Percentiles rank a stretch among this genome's conserved stretches.
These are phyloP conservation scores for Lasiodiplodia hormozganensis DNA, from an alignment of 2,329 filamentous ascomycete species.

Conservation along the genomic window DNA sequence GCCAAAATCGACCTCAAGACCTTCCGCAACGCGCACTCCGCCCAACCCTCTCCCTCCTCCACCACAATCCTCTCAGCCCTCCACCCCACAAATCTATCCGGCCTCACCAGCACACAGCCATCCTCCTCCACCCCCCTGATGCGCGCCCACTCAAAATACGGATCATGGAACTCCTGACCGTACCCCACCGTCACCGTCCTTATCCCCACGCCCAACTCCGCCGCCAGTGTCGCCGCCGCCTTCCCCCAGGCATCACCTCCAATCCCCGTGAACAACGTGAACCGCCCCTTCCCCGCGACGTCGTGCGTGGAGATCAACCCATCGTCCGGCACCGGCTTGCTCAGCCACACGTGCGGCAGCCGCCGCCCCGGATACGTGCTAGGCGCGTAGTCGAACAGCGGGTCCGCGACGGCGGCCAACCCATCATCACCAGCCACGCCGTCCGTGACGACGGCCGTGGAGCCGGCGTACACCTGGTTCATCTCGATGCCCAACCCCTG, in stretches of 20 bases:
- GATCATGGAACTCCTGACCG: constrained; percentile 66
- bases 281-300: constrained; percentile 61
- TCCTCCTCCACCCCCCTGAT: constrained; percentile 63
- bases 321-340: constrained; percentile 54
- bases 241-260: constrained; percentile 62
- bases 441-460: constrained; percentile 53
- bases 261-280: constrained; percentile 52
- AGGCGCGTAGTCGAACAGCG: constrained; percentile 42
- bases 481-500: constrained; percentile 66
- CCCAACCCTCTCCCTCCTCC: neutral
- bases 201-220: constrained; percentile 56
- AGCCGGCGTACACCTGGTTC: constrained; percentile 61
- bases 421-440: constrained; percentile 32
- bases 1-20: too few relatives aligned
- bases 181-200: constrained; percentile 62
- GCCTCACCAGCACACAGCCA: constrained; percentile 64
- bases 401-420: constrained; percentile 52
- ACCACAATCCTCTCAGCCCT: constrained; percentile 36
- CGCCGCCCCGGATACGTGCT: constrained; percentile 66
- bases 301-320: constrained; percentile 64
- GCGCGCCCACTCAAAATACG: constrained; percentile 66
- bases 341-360: constrained; percentile 69
- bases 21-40: too few relatives aligned
- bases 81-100: constrained; percentile 67
- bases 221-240: constrained; percentile 53